These are phyloP conservation scores for Leucogyrophana mollusca DNA, from an alignment of 768 basidiomycete genomes.

Conservation along the genomic window DNA sequence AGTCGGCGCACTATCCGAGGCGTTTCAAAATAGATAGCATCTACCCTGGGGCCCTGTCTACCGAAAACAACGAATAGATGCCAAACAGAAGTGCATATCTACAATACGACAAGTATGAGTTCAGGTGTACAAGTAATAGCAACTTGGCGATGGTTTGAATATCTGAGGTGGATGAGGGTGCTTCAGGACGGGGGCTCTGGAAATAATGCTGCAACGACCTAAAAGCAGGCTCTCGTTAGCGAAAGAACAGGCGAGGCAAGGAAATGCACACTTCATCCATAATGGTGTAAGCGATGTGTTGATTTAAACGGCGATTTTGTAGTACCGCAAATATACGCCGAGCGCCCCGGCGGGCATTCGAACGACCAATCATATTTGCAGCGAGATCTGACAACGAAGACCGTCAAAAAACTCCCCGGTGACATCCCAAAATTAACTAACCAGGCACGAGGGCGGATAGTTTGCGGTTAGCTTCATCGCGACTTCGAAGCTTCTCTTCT, in stretches of 20 bases:
- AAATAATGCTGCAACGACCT: slow-evolving; percentile 63
- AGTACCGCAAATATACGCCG: slow-evolving; percentile 90
- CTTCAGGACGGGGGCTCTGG: slow-evolving; percentile 40
- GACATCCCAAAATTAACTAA: slow-evolving; percentile 28
- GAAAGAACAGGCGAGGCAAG: not conserved
- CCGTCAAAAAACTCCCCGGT: slow-evolving; percentile 1
- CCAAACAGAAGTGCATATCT: no score
- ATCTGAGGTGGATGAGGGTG: not conserved
- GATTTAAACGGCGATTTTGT: slow-evolving; percentile 92
- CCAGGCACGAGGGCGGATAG: slow-evolving; percentile 91
- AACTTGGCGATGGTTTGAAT: no score
- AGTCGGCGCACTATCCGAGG: no score
- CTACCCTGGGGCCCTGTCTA: no score
- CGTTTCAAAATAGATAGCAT: no score
- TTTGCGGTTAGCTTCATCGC: slow-evolving; percentile 87
- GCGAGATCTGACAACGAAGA: slow-evolving; percentile 94
- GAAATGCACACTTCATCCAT: slow-evolving; percentile 74
- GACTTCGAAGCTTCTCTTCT: slow-evolving; percentile 77
- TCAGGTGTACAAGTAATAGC: no score
- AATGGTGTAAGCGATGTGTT: slow-evolving; percentile 86
- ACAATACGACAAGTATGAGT: no score
- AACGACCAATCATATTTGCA: slow-evolving; percentile 97
- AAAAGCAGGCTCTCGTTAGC: not conserved
- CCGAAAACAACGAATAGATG: no score
- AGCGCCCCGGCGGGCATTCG: slow-evolving; percentile 91